These are phyloP conservation scores for Chrysopogon serrulatus DNA, from an alignment of 176 grass and related monocot species.

Conservation along the genomic window DNA sequence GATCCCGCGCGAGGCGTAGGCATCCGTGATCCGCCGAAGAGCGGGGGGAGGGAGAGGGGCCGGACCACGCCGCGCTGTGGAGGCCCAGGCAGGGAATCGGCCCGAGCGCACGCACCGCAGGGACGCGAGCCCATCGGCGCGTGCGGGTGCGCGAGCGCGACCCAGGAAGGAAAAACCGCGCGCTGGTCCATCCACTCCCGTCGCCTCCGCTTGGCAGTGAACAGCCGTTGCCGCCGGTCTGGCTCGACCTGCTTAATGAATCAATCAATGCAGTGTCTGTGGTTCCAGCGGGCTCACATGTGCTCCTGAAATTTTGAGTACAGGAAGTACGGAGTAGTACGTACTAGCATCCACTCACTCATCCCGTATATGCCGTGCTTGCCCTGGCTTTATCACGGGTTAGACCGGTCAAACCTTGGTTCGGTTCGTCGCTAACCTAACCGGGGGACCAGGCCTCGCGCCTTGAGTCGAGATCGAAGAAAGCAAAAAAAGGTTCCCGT, in stretches of 20 bases:
- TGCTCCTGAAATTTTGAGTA: not conserved
- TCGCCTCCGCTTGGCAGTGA: not conserved
- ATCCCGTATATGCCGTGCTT: not conserved
- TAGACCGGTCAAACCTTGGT: conserved; percentile 27
- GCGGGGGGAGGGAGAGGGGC: not conserved
- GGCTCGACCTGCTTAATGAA: not conserved
- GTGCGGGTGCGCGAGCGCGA: not conserved
- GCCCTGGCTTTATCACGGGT: not conserved
- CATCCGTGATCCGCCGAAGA: not conserved
- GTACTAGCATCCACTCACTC: not conserved
- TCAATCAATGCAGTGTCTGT: conserved; percentile 15
- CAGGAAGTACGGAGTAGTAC: too few relatives aligned
- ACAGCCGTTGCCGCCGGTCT: not conserved
- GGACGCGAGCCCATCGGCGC: not conserved
- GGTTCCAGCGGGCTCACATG: conserved; percentile 25
- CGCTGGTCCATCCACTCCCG: not conserved
- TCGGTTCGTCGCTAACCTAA: not conserved
- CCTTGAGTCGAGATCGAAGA: not conserved
- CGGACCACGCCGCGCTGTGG: not conserved
- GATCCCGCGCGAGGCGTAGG: not conserved
- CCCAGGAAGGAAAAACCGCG: not conserved
- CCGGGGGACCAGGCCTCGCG: conserved; percentile 15
- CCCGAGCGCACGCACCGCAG: not conserved
- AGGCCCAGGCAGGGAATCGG: conserved; percentile 13
- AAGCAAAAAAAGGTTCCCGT: not conserved